Conservation (phyloP, 805 yeast species). For the Suhomyces xylopsoci region DNA sequence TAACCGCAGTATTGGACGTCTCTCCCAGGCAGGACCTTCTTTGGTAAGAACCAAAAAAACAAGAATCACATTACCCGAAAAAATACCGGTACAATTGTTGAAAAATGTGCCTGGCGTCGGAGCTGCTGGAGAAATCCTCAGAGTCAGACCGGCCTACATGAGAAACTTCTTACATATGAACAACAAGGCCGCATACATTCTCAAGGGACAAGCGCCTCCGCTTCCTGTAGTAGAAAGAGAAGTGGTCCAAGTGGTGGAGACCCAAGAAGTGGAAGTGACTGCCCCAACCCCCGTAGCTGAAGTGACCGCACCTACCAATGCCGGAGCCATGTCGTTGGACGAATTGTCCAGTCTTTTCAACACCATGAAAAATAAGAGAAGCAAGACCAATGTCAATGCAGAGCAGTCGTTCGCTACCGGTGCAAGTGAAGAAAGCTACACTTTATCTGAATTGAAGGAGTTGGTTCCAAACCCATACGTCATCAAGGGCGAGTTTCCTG, state of each 20-base stretch:
- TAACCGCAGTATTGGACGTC: neutral
- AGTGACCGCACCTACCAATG: constrained; percentile 5
- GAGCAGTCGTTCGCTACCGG: constrained; percentile 14
- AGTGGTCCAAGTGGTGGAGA: constrained; percentile 1
- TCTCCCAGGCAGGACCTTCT: neutral
- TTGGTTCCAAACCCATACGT: constrained; percentile 24
- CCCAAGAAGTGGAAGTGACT: constrained; percentile 1
- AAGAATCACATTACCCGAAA: constrained; percentile 24
- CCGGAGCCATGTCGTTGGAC: constrained; percentile 34
- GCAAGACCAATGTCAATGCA: constrained; percentile 1
- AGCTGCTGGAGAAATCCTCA: constrained; percentile 64
- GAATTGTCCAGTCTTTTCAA: constrained; percentile 37
- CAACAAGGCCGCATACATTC: constrained; percentile 73
- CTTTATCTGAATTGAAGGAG: constrained; percentile 31
- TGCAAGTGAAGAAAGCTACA: constrained; percentile 17
- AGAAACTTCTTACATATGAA: constrained; percentile 67
- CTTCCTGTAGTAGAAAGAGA: constrained; percentile 38
- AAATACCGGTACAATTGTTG: constrained; percentile 72
- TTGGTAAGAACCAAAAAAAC: constrained; percentile 13
- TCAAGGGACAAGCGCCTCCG: constrained; percentile 32
- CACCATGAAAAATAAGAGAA: constrained; percentile 18
- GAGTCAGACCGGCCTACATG: constrained; percentile 80
- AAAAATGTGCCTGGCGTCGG: constrained; percentile 65
- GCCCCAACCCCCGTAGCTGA: constrained; percentile 1
- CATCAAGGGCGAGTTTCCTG: constrained; percentile 22